A percentile compares a stretch with the other conserved stretches of the same genome.
These are phyloP conservation scores for Diaporthe aspalathi DNA, from an alignment of 2,329 filamentous ascomycete genomes.

Conservation along the genomic window DNA sequence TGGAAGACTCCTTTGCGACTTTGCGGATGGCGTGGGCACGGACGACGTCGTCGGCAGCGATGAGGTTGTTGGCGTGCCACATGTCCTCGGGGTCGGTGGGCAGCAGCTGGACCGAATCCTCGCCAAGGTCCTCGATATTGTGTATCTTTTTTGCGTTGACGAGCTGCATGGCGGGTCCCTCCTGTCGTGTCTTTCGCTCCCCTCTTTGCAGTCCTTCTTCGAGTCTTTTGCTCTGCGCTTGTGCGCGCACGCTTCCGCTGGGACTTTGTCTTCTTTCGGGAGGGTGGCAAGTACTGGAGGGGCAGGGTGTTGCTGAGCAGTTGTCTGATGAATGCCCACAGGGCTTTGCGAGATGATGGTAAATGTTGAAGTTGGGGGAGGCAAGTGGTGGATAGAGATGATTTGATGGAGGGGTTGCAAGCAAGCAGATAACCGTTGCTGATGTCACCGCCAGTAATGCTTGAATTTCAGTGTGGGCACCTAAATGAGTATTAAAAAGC, in stretches of 20 bases:
- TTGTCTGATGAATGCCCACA: neutral
- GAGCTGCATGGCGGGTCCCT: slow-evolving; percentile 50
- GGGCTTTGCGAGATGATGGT: neutral
- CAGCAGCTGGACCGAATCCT: slow-evolving; percentile 54
- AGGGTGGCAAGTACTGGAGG: neutral
- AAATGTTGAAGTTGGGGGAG: neutral
- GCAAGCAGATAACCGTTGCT: neutral
- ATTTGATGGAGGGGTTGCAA: neutral
- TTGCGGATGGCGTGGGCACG: slow-evolving; percentile 68
- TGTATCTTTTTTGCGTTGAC: slow-evolving; percentile 52
- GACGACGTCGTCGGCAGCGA: slow-evolving; percentile 64
- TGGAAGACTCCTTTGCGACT: slow-evolving; percentile 59
- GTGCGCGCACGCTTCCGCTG: neutral
- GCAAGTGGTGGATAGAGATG: too few species aligned
- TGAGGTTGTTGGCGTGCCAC: slow-evolving; percentile 73
- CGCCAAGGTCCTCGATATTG: slow-evolving; percentile 52
- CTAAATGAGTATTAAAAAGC: too few species aligned
- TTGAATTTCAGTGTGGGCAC: too few species aligned
- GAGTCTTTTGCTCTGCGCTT: neutral
- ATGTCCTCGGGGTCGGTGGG: slow-evolving; percentile 58
- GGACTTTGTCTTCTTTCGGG: neutral
- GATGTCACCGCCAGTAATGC: slow-evolving; percentile 5
- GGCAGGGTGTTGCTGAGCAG: neutral
- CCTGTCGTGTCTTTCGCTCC: neutral
- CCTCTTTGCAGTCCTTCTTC: neutral